These are phyloP conservation scores for Yamadazyma taylorii DNA, from an alignment of 1,139 yeast species.

Conservation along the genomic window DNA sequence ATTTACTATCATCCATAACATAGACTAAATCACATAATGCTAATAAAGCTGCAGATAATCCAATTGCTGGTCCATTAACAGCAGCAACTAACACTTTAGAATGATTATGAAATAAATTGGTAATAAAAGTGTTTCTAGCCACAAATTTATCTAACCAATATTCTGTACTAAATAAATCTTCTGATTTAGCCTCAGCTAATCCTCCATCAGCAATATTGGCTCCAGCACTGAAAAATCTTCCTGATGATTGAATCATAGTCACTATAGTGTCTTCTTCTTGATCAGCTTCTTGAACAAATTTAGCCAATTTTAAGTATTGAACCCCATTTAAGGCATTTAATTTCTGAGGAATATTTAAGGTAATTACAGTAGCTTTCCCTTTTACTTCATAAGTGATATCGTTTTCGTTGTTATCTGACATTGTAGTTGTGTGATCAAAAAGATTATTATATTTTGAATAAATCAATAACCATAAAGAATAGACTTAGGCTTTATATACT, in stretches of 20 bases:
- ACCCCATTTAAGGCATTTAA: conserved; percentile 69
- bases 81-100: conserved; percentile 72
- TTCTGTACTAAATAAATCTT: conserved; percentile 42
- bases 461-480: no score
- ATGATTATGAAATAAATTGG: conserved; percentile 71
- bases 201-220: conserved; percentile 59
- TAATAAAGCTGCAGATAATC: conserved; percentile 73
- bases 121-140: conserved; percentile 68
- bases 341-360: conserved; percentile 60
- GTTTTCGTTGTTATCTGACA: conserved; percentile 8
- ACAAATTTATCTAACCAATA: conserved; percentile 62
- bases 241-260: conserved; percentile 71
- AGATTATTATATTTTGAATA: no score
- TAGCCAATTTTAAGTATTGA: conserved; percentile 66
- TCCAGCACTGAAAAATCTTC: conserved; percentile 83
- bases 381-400: conserved; percentile 53
- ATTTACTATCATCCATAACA: conserved; percentile 56
- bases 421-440: neutral
- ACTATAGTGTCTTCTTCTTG: conserved; percentile 61
- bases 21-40: conserved; percentile 76
- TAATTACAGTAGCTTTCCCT: conserved; percentile 62
- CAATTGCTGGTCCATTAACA: conserved; percentile 86
- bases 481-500: neutral
- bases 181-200: conserved; percentile 21
- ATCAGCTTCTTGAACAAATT: conserved; percentile 63